Evolutionary conservation across 2,329 filamentous ascomycete genomes (phyloP).

Genomic region (Dothideomycetes sp.): DNA sequence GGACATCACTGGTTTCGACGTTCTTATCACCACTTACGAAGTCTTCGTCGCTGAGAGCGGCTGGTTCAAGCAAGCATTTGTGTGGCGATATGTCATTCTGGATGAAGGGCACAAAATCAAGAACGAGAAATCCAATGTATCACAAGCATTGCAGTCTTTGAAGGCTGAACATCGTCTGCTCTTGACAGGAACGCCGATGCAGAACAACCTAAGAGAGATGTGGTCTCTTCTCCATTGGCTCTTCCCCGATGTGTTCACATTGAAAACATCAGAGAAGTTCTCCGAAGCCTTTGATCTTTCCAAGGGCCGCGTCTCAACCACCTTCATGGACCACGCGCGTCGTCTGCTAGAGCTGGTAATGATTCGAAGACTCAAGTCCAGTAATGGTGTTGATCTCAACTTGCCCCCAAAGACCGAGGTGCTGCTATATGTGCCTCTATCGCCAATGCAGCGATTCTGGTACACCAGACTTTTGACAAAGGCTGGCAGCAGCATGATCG

Average conservation of each 20-base stretch:
- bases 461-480: conserved; percentile 47
- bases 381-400: conserved; percentile 41
- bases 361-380: conserved; percentile 48
- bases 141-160: conserved; percentile 30
- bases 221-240: conserved; percentile 49
- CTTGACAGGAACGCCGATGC: conserved; percentile 45
- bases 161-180: conserved; percentile 39
- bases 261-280: conserved; percentile 40
- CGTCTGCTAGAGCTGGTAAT: conserved; percentile 46
- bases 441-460: conserved; percentile 47
- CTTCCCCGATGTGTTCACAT: conserved; percentile 45
- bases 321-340: conserved; percentile 42
- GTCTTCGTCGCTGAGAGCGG: conserved; percentile 32
- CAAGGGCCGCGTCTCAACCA: conserved; percentile 41
- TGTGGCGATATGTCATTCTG: conserved; percentile 42
- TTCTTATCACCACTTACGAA: conserved; percentile 42
- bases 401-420: conserved; percentile 48
- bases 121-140: conserved; percentile 35
- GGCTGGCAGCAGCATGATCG: conserved; percentile 38
- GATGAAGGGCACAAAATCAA: conserved; percentile 45
- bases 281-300: conserved; percentile 46
- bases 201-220: conserved; percentile 47
- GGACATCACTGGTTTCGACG: conserved; percentile 22
- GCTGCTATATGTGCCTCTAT: conserved; percentile 45
- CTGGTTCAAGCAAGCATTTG: conserved; percentile 40